Base-by-base conservation (phyloP, 108 stramenopile genomes). In the Pseudonitzschia pungens region DNA sequence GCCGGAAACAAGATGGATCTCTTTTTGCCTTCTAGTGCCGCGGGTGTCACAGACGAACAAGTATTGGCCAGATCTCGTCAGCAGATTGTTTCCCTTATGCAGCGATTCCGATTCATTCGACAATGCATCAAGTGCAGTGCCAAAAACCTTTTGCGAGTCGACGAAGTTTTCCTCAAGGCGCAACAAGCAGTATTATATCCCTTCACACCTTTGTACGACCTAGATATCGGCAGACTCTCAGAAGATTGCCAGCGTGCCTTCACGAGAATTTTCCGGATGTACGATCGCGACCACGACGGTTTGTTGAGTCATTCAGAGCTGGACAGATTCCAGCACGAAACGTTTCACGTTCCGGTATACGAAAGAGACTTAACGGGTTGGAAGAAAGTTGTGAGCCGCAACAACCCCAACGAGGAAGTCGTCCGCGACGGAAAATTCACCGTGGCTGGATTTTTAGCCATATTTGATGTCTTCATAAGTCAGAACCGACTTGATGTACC, bases 111-210 rank as follows among this genome's bases (percentile, higher is more conserved):
- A 36, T 93, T 93, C 69, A 88, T 93, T 15, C 81, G 89, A 59
- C 89, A 93, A 77, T 90, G 87, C 65, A 89, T 93, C 77, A 90
- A 91, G 72, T 90, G 89, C 68, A 91, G 89, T 66, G 92, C 92
- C 45, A 90, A 89, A 75, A 86, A 84, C 54, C 69, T 93, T 42
- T 67, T 89, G 26, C 76, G 86, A 57, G 88, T 93, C 20, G 88
- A 90, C 62, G 92, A 93, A 63, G 81, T 93, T 20, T 90, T 90
- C 59, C 66, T 79, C n/a, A 93, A 91, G 58, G 83, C 89, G 7
- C 88, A 90, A 57, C 83, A 90, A 57, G 81, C 92, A 8, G 86
- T 93, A 15, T 66, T 93, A 7, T 93, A 85, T 74, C 92, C 89
- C 20, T 84, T 93, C 22, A 78, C 65, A 22, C 82, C 86, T 7